Evolutionary conservation across 129 eudicot species (phyloP).

Genomic region (Chrysanthemum makinoi): DNA sequence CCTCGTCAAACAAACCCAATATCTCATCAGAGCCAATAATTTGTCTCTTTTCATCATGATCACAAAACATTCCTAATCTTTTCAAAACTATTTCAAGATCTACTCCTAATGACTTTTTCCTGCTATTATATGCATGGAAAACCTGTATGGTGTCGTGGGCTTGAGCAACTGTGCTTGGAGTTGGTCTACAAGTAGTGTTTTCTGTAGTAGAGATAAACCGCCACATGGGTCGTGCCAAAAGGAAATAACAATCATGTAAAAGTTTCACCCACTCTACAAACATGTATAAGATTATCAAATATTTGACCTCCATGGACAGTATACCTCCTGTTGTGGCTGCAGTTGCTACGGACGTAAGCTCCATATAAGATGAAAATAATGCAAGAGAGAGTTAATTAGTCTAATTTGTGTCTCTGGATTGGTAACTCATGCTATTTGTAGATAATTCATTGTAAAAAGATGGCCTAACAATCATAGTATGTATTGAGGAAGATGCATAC

Average conservation of each 20-base stretch:
- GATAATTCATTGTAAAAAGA: background rate
- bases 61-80: constrained; percentile 41
- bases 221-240: constrained; percentile 35
- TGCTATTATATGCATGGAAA: background rate
- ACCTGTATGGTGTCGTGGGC: background rate
- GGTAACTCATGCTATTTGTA: constrained; percentile 26
- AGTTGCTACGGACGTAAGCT: constrained; percentile 3
- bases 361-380: constrained; percentile 13
- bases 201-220: constrained; percentile 21
- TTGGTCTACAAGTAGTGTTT: background rate
- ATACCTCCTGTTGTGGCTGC: background rate
- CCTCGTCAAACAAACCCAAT: constrained; percentile 38
- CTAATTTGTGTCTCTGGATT: constrained; percentile 10
- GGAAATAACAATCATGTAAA: constrained; percentile 28
- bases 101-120: constrained; percentile 23
- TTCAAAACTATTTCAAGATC: constrained; percentile 44
- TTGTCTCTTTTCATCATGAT: constrained; percentile 20
- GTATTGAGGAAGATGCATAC: constrained; percentile 16
- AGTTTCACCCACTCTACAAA: constrained; percentile 25
- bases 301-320: constrained; percentile 29
- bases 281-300: constrained; percentile 16
- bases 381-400: background rate
- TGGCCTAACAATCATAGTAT: background rate
- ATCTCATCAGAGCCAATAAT: constrained; percentile 31
- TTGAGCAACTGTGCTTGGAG: constrained; percentile 5